Evolutionary conservation across 148 eudicot species (phyloP).

Genomic region (Vaccinium myrtillus): DNA sequence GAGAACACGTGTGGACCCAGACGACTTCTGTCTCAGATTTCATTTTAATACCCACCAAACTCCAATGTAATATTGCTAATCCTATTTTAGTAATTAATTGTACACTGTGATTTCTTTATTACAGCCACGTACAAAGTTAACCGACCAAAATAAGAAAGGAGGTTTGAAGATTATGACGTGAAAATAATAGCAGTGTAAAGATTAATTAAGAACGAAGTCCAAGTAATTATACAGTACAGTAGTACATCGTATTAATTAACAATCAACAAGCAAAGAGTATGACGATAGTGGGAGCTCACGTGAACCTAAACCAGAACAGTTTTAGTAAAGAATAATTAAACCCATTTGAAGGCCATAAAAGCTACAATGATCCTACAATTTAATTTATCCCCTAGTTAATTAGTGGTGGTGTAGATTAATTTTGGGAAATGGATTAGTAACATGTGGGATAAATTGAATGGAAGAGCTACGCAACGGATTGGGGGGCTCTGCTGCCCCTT

Average conservation of each 20-base stretch:
- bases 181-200: too few relatives aligned
- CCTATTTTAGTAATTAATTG: too few relatives aligned
- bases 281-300: neutral
- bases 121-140: neutral
- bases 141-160: neutral
- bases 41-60: neutral
- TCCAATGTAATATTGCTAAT: neutral
- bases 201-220: too few relatives aligned
- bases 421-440: neutral
- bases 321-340: too few relatives aligned
- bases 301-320: neutral
- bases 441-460: neutral
- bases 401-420: neutral
- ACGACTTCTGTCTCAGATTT: neutral
- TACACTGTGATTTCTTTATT: neutral
- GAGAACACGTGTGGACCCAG: neutral
- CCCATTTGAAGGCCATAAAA: neutral
- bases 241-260: too few relatives aligned
- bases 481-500: too few relatives aligned
- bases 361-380: too few relatives aligned
- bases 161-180: neutral
- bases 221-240: too few relatives aligned
- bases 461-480: neutral
- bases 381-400: neutral
- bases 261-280: neutral